These are phyloP conservation scores for Pseudoperonospora humuli DNA, from an alignment of 352 stramenopile species.

Conservation along the genomic window DNA sequence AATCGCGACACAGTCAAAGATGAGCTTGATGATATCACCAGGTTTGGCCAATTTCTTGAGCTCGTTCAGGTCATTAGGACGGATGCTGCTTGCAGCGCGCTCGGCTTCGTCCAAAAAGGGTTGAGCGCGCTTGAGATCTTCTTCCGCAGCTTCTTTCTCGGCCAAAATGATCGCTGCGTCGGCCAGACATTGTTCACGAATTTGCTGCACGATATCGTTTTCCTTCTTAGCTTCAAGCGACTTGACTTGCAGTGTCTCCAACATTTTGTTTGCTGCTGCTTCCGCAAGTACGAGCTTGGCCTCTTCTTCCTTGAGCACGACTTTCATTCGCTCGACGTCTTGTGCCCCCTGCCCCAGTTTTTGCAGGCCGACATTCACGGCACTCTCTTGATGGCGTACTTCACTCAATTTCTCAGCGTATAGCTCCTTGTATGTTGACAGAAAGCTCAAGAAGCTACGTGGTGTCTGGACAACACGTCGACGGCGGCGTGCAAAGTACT, in stretches of 20 bases:
- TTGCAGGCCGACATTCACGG: slow-evolving; percentile 82
- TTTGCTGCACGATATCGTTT: slow-evolving; percentile 80
- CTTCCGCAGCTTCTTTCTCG: slow-evolving; percentile 83
- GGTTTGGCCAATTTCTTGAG: slow-evolving; percentile 89
- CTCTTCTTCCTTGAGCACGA: slow-evolving; percentile 82
- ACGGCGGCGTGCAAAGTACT: slow-evolving; percentile 72
- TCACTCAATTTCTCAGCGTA: slow-evolving; percentile 71
- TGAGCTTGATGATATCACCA: slow-evolving; percentile 88
- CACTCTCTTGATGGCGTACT: slow-evolving; percentile 70
- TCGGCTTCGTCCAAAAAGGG: slow-evolving; percentile 88
- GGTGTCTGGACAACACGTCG: slow-evolving; percentile 87
- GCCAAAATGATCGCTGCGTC: slow-evolving; percentile 71
- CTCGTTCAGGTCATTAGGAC: slow-evolving; percentile 87
- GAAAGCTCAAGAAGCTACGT: slow-evolving; percentile 82
- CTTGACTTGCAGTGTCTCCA: slow-evolving; percentile 70
- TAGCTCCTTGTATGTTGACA: slow-evolving; percentile 68
- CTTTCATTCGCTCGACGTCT: slow-evolving; percentile 88
- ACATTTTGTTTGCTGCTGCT: slow-evolving; percentile 74
- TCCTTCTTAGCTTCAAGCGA: slow-evolving; percentile 87
- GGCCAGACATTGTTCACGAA: slow-evolving; percentile 79
- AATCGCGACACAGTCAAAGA: slow-evolving; percentile 88
- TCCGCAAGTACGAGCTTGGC: slow-evolving; percentile 80
- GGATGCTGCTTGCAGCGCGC: slow-evolving; percentile 79
- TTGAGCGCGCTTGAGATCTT: slow-evolving; percentile 85
- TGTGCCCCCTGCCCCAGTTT: slow-evolving; percentile 83